Conservation (phyloP, 306 rosid species). For the Quercus robur region DNA sequence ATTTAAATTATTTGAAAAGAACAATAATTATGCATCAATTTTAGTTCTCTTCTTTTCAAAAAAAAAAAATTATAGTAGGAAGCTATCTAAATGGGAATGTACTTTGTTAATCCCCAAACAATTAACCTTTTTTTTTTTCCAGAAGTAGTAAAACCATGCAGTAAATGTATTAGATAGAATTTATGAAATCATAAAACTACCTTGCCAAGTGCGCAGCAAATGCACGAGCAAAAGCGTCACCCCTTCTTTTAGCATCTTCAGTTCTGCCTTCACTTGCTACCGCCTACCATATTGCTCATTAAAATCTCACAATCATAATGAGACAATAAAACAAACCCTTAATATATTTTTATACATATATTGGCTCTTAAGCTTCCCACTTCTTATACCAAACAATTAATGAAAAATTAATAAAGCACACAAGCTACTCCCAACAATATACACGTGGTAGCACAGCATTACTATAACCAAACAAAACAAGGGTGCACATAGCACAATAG, state of each 20-base stretch:
- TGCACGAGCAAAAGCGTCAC: slow-evolving; percentile 93
- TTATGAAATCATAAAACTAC: slow-evolving; percentile 34
- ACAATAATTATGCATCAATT: too few relatives aligned
- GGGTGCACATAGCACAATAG: neutral
- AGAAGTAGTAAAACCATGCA: neutral
- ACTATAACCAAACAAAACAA: slow-evolving; percentile 15
- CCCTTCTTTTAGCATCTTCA: slow-evolving; percentile 97
- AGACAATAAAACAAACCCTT: neutral
- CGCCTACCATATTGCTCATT: slow-evolving; percentile 56
- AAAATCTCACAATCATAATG: slow-evolving; percentile 27
- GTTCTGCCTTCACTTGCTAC: slow-evolving; percentile 99
- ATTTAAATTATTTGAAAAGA: too few relatives aligned
- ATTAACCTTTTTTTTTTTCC: neutral
- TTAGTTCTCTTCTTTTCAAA: too few relatives aligned
- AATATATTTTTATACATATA: neutral
- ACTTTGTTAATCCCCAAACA: neutral
- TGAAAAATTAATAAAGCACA: neutral
- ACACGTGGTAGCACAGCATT: slow-evolving; percentile 6
- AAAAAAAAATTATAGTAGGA: neutral
- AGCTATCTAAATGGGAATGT: slow-evolving; percentile 14
- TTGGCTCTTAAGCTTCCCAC: neutral
- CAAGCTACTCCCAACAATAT: slow-evolving; percentile 13
- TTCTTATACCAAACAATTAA: neutral
- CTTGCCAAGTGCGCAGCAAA: slow-evolving; percentile 94
- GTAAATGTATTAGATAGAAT: neutral